Base-by-base conservation (phyloP, 2,329 filamentous ascomycete species). In the Xylaria sp. region DNA sequence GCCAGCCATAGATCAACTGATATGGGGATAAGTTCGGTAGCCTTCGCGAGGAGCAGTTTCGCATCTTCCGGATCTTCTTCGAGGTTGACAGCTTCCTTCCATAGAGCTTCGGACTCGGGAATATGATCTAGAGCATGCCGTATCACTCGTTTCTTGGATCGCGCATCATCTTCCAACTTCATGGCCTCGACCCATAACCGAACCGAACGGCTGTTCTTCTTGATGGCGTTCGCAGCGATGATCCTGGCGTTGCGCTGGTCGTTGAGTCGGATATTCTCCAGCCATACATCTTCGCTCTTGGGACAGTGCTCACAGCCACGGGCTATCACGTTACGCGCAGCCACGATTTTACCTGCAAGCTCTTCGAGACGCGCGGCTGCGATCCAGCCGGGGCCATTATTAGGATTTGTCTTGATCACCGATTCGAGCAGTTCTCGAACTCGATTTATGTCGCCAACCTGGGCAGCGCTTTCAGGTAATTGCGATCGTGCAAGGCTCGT, bases 1-100 rank as follows among this genome's bases (percentile, higher is more conserved):
- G 95, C 96, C 55, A 99, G 87, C 96, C 96, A 99, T 1, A 99
- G 84, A 78, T 99, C 97, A 46, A 98, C 91, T 0, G 95, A 97
- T 7, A 97, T 85, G 0, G 95, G 95, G 65, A 99, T 97, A 67
- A 98, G 92, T 76, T 99, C 94, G 0, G 94, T 97, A 0, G 97
- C 97, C 82, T 98, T 98, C 57, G 94, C 94, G 56, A 99, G 88
- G 64, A 99, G 86, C 65, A 99, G 84, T 71, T 91, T 91, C 4
- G 97, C 97, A 82, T 98, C 94, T 37, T 91, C 92, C 0, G 92
- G 89, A 74, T 97, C 92, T 76, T 98, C 95, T 78, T 98, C 96
- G 65, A 98, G 84, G 75, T 98, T 98, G 71, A 99, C 95, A 5
- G 95, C 92, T 78, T 97, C 94, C 79, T 98, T 99, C 96, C 96